Evolutionary conservation across 2,329 filamentous ascomycete species (phyloP).

Genomic region (Harringtonia lauricola): DNA sequence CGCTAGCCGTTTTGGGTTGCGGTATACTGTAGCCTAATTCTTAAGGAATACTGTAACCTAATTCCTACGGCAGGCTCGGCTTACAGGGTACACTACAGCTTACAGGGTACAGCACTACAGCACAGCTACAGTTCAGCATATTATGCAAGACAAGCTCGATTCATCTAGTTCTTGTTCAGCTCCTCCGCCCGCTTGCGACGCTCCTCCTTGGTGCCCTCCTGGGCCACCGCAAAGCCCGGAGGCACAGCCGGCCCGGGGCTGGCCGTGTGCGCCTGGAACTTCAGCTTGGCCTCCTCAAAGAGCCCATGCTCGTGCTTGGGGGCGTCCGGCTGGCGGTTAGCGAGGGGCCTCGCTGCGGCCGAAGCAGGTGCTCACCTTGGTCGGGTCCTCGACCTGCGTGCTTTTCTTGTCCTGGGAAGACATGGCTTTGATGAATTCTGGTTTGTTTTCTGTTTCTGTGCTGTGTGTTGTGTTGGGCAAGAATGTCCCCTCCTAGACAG

Average conservation of each 20-base stretch:
- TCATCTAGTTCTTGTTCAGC: slow-evolving; percentile 49
- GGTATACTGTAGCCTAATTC: too few species aligned
- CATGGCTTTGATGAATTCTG: slow-evolving; percentile 6
- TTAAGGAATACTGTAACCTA: too few species aligned
- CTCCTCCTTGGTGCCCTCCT: slow-evolving; percentile 59
- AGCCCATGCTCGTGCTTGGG: slow-evolving; percentile 24
- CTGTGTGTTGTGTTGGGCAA: not conserved
- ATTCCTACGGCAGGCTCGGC: too few species aligned
- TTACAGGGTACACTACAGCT: too few species aligned
- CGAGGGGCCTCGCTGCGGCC: too few species aligned
- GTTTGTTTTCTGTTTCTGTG: not conserved
- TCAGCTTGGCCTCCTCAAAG: slow-evolving; percentile 26
- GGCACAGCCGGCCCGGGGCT: slow-evolving; percentile 47
- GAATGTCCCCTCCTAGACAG: not conserved
- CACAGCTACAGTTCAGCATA: not conserved
- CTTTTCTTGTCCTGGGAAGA: slow-evolving; percentile 12
- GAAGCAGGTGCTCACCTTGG: slow-evolving; percentile 11
- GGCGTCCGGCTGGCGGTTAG: slow-evolving; percentile 11
- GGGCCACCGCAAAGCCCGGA: slow-evolving; percentile 37
- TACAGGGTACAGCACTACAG: too few species aligned
- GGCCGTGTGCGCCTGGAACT: slow-evolving; percentile 41
- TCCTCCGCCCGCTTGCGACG: slow-evolving; percentile 52
- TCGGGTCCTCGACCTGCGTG: slow-evolving; percentile 15
- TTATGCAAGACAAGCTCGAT: too few species aligned
- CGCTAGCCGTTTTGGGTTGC: too few species aligned